These are phyloP conservation scores for Physocladia obscura DNA, from an alignment of 192 early-diverging fungal species.

Conservation along the genomic window DNA sequence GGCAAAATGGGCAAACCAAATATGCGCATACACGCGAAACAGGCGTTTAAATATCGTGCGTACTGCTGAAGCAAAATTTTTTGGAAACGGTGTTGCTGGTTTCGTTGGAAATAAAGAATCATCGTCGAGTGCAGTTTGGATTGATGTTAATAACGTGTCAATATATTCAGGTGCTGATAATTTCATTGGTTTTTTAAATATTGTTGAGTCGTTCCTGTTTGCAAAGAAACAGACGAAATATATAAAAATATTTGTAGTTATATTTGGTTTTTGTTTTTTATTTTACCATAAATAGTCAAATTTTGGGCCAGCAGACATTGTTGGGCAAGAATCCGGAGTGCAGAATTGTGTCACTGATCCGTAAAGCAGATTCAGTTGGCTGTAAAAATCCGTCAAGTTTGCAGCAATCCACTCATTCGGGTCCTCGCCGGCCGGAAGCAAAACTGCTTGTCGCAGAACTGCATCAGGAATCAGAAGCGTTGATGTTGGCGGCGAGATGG, in stretches of 20 bases:
- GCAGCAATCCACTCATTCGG: constrained; percentile 91
- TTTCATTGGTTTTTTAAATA: constrained; percentile 83
- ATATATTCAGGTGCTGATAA: constrained; percentile 90
- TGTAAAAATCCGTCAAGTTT: constrained; percentile 92
- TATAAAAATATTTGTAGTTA: no score
- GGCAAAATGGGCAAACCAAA: constrained; percentile 84
- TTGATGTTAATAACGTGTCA: constrained; percentile 75
- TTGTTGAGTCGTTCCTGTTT: constrained; percentile 56
- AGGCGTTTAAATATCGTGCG: constrained; percentile 81
- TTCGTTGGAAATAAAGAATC: constrained; percentile 85
- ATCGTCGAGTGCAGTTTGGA: constrained; percentile 81
- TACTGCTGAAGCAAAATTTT: constrained; percentile 63
- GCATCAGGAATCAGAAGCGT: constrained; percentile 10
- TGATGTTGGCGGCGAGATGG: not conserved
- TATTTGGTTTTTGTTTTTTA: not conserved
- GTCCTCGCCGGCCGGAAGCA: constrained; percentile 85
- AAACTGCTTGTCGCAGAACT: constrained; percentile 68
- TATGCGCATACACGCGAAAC: constrained; percentile 90
- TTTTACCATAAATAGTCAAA: constrained; percentile 85
- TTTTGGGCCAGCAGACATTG: constrained; percentile 83
- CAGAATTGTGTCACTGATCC: constrained; percentile 76
- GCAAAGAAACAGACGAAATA: no score
- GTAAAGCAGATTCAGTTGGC: constrained; percentile 94
- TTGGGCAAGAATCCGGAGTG: constrained; percentile 82
- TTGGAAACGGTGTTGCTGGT: constrained; percentile 68